Conservation (phyloP, 192 early-diverging fungal species). For the Coemansia sp. region DNA sequence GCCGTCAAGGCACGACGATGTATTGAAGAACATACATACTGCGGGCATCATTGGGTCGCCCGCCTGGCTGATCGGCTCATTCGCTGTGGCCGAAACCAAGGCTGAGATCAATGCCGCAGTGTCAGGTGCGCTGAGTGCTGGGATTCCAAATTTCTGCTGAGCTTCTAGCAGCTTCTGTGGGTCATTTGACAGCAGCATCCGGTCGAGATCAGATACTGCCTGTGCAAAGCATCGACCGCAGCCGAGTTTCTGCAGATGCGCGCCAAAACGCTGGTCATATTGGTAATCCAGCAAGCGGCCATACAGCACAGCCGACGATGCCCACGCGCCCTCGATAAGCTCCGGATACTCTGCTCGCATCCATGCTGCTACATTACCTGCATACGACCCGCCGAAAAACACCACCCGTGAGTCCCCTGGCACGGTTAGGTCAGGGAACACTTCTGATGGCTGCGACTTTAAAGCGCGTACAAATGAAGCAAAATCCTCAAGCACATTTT, state of each 20-base stretch:
- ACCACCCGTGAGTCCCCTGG: constrained; percentile 16
- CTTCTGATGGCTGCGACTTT: constrained; percentile 1
- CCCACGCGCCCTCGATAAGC: constrained; percentile 61
- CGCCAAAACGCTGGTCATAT: constrained; percentile 51
- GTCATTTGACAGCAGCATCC: constrained; percentile 23
- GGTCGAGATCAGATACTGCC: constrained; percentile 48
- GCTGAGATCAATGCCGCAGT: constrained; percentile 20
- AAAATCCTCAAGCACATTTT: constrained; percentile 34
- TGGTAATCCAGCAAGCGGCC: constrained; percentile 58
- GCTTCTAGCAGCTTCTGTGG: constrained; percentile 1
- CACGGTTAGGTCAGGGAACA: constrained; percentile 15
- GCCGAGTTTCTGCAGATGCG: constrained; percentile 22
- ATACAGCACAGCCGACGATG: constrained; percentile 67
- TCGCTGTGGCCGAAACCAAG: constrained; percentile 15
- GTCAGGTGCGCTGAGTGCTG: constrained; percentile 19
- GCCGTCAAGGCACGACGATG: constrained; percentile 8
- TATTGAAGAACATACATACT: constrained; percentile 17
- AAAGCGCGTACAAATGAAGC: constrained; percentile 22
- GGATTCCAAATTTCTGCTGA: constrained; percentile 24
- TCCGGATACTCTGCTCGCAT: constrained; percentile 61
- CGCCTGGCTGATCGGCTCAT: constrained; percentile 11
- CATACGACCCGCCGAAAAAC: constrained; percentile 68
- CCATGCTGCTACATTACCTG: constrained; percentile 71
- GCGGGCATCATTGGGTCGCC: constrained; percentile 12
- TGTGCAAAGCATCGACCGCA: constrained; percentile 30